Base-by-base conservation (phyloP, 441 rosid genomes). In the Bocquillonia castaneifolia region DNA sequence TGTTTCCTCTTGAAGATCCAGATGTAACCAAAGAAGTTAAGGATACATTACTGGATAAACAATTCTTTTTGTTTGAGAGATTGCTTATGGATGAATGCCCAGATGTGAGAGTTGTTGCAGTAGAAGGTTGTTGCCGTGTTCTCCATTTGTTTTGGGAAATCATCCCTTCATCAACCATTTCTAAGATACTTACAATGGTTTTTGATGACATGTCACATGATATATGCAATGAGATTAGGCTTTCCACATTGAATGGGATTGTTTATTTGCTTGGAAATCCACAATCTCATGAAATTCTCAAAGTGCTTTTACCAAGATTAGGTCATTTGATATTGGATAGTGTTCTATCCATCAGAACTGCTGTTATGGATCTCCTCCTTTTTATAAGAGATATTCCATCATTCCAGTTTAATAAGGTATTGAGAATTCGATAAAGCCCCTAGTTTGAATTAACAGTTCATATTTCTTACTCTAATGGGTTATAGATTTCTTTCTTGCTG, bases 1-100 rank as follows among this genome's bases (percentile, higher is more conserved):
- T 92, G 69, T 92, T 90, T 69, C 99, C 99, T 23, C 81, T 94
- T 73, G 98, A 94, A 78, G 93, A 94, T 82, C 97, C 99, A 31
- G 92, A 88, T 78, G 78, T 90, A 68, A 88, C 88, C 25, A 94
- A 92, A 75, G 99, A 92, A 80, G 92, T 65, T 34, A 90, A 92
- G 74, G 98, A 94, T 80, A 73, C 83, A 5, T 66, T 92, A 61
- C 88, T 88, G 48, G 94, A 88, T 51, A 94, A 79, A 66, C 96
- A 92, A 82, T 92, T 90, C 84, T 92, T 85, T 74, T 79, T 94
- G 78, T 57, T 90, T 79, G 99, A 94, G 78, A 88, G 77, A 72
- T 69, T 88, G 70, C 83, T 94, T 68, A 72, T 74, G 77, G 99
- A 94, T 82, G 97, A 88, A 75, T 88, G 96, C 56, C 94, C 93